These are phyloP conservation scores for Aphanomyces euteiches DNA, from an alignment of 352 stramenopile genomes.

Conservation along the genomic window DNA sequence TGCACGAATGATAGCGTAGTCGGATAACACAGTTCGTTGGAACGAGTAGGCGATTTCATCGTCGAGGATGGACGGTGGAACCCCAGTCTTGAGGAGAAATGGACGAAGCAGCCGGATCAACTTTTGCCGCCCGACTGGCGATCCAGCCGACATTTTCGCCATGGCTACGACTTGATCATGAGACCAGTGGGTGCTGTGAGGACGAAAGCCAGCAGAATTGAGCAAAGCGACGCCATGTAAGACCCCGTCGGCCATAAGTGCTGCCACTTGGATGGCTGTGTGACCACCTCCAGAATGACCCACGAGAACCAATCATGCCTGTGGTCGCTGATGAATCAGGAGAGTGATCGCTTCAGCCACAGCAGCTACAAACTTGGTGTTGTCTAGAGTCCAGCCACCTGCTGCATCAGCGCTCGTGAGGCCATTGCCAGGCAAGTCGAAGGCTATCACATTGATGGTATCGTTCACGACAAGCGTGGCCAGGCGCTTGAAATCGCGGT, in stretches of 20 bases:
- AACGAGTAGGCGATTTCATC: slow-evolving; percentile 11
- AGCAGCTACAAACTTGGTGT: not conserved
- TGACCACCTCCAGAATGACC: slow-evolving; percentile 18
- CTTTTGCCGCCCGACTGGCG: not conserved
- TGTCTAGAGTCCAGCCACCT: not conserved
- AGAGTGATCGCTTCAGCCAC: not conserved
- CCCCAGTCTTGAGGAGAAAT: not conserved
- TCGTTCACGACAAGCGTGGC: not conserved
- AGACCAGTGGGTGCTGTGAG: not conserved
- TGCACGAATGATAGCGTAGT: not conserved
- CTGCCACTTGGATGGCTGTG: slow-evolving; percentile 8
- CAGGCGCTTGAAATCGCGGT: slow-evolving; percentile 13
- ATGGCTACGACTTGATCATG: not conserved
- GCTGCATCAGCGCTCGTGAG: slow-evolving; percentile 13
- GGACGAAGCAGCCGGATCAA: not conserved
- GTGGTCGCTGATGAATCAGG: not conserved
- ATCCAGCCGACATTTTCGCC: not conserved
- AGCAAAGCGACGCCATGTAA: slow-evolving; percentile 1
- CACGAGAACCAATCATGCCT: not conserved
- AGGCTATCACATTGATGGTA: slow-evolving; percentile 17
- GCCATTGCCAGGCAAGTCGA: slow-evolving; percentile 20
- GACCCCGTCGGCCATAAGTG: not conserved
- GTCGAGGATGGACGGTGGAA: not conserved
- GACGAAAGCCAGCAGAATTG: slow-evolving; percentile 10
- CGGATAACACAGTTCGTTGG: not conserved